These are phyloP conservation scores for Groenewaldozyma tartarivorans DNA, from an alignment of 805 yeast species.

Conservation along the genomic window DNA sequence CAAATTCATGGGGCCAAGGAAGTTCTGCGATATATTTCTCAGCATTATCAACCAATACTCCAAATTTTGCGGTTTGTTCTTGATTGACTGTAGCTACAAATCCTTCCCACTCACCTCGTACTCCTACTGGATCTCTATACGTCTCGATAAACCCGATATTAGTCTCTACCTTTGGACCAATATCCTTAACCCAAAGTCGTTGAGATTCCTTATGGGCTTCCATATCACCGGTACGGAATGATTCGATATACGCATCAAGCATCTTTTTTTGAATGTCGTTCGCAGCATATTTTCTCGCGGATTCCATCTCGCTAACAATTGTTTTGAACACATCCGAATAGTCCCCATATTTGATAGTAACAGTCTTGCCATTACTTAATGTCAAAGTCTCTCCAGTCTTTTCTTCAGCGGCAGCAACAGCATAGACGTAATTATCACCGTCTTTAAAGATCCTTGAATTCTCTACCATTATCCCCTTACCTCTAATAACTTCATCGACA, in stretches of 20 bases:
- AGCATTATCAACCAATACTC: constrained; percentile 58
- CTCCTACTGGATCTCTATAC: constrained; percentile 85
- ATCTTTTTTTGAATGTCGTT: constrained; percentile 62
- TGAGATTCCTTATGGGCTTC: constrained; percentile 79
- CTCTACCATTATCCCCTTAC: constrained; percentile 59
- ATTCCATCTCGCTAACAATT: constrained; percentile 45
- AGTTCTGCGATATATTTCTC: constrained; percentile 50
- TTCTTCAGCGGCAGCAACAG: constrained; percentile 59
- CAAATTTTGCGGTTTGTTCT: constrained; percentile 75
- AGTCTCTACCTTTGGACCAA: constrained; percentile 68
- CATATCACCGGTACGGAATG: constrained; percentile 76
- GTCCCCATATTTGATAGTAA: constrained; percentile 66
- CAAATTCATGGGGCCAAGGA: constrained; percentile 72
- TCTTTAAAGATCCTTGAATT: constrained; percentile 67
- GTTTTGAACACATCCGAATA: constrained; percentile 54
- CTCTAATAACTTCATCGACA: constrained; percentile 57
- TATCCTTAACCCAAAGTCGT: constrained; percentile 78
- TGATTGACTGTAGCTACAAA: constrained; percentile 83
- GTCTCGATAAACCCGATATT: constrained; percentile 90
- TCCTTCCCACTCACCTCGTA: constrained; percentile 91
- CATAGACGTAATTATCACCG: constrained; percentile 40
- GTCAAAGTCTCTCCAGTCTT: constrained; percentile 14
- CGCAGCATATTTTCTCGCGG: constrained; percentile 57
- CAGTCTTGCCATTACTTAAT: constrained; percentile 30
- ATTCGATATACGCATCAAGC: constrained; percentile 55